Base-by-base conservation (phyloP, 2,329 filamentous ascomycete genomes). In the Xylaria arbuscula region DNA sequence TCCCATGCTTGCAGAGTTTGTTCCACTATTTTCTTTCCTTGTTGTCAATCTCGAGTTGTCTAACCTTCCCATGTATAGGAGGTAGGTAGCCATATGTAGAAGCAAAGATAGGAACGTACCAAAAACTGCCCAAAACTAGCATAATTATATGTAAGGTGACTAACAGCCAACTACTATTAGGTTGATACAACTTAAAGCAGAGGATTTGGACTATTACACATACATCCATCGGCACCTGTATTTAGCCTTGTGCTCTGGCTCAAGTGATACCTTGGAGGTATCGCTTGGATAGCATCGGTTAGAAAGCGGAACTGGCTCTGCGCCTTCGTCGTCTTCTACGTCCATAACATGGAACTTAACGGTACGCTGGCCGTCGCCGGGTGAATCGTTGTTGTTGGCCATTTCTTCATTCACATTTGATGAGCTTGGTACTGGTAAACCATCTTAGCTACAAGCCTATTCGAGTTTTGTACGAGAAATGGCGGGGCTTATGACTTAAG, bases 211-310 rank as follows among this genome's bases (percentile, higher is more conserved):
- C 38, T 40, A 9, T 40, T 11, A 40, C 11, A 40, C 38, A 40
- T 58, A 58, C 56, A 58, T 48, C 40, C 56, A 58, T 5, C 56
- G 19, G 42, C 56, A 58, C 22, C 56, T 45, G 34, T 58, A 48
- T n/a, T 17, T 4, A 17, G 22, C 56, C 40, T 22, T 58, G 40
- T 48, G 38, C 56, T 47, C 56, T 10, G 40, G 13, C 32, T 58
- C 56, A 32, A 58, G 56, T 7, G 40, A 10, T 47, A 58, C 13
- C 5, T 8, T 34, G 24, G 22, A 32, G 15, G 19, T 58, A 7
- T 47, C 24, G 10, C 32, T 56, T 10, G 15, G 53, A 34, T 56
- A 56, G 36, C 53, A 56, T 22, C 22, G 11, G 32, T 56, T 58
- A 47, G 56, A 58, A 48, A 58, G 56, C 1, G 40, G 40, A n/a